These are phyloP conservation scores for Gamsiella multidivaricata DNA, from an alignment of 192 early-diverging fungal species.

Conservation along the genomic window DNA sequence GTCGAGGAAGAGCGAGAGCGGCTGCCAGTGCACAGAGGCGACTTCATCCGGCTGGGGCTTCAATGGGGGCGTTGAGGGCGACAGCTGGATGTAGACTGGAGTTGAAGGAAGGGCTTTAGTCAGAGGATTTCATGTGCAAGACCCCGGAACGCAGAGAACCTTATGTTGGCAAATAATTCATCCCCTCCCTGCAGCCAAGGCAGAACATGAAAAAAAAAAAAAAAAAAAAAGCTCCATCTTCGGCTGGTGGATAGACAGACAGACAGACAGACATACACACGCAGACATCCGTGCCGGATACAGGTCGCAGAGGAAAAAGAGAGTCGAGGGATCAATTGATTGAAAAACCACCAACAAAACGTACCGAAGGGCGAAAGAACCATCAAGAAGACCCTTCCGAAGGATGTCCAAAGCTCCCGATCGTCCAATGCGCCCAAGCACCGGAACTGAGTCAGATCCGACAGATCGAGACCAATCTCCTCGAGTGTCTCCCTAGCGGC, in stretches of 20 bases:
- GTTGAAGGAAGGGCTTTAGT: neutral
- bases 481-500: slow-evolving; percentile 56
- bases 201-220: neutral
- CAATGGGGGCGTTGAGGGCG: slow-evolving; percentile 45
- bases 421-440: slow-evolving; percentile 56
- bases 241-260: neutral
- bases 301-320: neutral
- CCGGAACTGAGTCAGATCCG: slow-evolving; percentile 44
- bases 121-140: slow-evolving; percentile 4
- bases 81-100: slow-evolving; percentile 59
- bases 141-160: neutral
- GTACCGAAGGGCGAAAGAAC: slow-evolving; percentile 58
- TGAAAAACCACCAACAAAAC: neutral
- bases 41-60: slow-evolving; percentile 57
- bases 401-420: slow-evolving; percentile 58
- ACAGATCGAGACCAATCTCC: slow-evolving; percentile 56
- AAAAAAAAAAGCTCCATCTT: neutral
- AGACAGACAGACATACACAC: neutral
- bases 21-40: slow-evolving; percentile 56
- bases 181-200: neutral
- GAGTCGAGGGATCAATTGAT: neutral
- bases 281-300: too few species aligned
- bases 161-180: slow-evolving; percentile 41
- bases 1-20: slow-evolving; percentile 53
- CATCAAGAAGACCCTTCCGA: slow-evolving; percentile 57